phyloP scores from a whole-genome alignment of 2,329 filamentous ascomycete genomes.

The Fusarium avenaceum region DNA sequence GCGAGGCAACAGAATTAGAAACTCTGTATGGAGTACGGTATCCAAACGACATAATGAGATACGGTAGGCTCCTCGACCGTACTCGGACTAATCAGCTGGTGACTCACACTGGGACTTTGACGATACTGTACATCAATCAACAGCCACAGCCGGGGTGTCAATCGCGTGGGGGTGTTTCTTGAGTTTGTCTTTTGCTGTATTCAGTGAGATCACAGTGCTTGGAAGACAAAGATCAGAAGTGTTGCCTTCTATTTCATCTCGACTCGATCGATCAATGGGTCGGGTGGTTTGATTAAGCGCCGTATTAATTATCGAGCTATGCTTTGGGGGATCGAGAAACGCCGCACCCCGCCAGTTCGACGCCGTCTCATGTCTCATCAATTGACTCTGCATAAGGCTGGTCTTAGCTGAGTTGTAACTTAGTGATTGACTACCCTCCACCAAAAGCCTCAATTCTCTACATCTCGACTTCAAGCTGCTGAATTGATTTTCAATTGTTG shows the following conservation, averaged over 20 bases:
- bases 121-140: slow-evolving; percentile 3
- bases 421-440: slow-evolving; percentile 12
- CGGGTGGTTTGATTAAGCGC: background rate
- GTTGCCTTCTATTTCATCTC: slow-evolving; percentile 9
- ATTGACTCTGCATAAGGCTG: slow-evolving; percentile 21
- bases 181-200: background rate
- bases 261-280: background rate
- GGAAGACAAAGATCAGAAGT: background rate
- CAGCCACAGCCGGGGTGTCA: slow-evolving; percentile 13
- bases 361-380: slow-evolving; percentile 13
- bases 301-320: slow-evolving; percentile 16
- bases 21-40: background rate
- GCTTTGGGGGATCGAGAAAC: slow-evolving; percentile 16
- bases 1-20: slow-evolving; percentile 23
- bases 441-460: background rate
- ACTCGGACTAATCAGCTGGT: slow-evolving; percentile 28
- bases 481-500: background rate
- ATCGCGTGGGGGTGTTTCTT: slow-evolving; percentile 32
- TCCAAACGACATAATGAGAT: background rate
- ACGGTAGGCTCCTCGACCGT: slow-evolving; percentile 9
- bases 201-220: slow-evolving; percentile 6
- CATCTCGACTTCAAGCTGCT: background rate
- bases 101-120: slow-evolving; percentile 34
- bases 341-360: slow-evolving; percentile 38
- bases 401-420: background rate